These are phyloP conservation scores for Rutidosis leptorrhynchoides DNA, from an alignment of 129 eudicot species.

Conservation along the genomic window DNA sequence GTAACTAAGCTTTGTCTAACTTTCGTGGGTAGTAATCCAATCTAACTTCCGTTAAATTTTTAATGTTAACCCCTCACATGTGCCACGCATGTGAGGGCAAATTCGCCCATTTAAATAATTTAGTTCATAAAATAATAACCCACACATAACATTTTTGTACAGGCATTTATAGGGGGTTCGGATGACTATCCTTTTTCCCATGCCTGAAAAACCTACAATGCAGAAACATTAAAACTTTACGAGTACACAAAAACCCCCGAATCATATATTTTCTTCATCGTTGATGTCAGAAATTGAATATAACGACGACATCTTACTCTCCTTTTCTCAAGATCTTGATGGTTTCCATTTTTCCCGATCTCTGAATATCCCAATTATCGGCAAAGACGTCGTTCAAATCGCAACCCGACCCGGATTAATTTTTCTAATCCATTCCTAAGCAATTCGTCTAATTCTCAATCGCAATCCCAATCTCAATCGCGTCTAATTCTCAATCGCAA, in stretches of 20 bases:
- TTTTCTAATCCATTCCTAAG: slow-evolving; percentile 15
- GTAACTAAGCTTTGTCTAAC: too few relatives aligned
- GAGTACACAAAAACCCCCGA: neutral
- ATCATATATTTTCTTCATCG: neutral
- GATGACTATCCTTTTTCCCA: neutral
- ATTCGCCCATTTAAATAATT: too few relatives aligned
- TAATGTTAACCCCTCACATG: too few relatives aligned
- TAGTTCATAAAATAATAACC: too few relatives aligned
- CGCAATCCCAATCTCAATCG: too few relatives aligned
- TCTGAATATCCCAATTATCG: slow-evolving; percentile 10
- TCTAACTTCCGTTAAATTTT: too few relatives aligned
- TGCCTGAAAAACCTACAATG: slow-evolving; percentile 21
- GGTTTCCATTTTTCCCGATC: slow-evolving; percentile 29
- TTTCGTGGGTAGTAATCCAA: too few relatives aligned
- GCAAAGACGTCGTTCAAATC: slow-evolving; percentile 2
- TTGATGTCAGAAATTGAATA: slow-evolving; percentile 35
- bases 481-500: slow-evolving; percentile 28
- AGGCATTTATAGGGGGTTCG: too few relatives aligned
- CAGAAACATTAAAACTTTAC: slow-evolving; percentile 21
- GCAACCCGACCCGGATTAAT: slow-evolving; percentile 14
- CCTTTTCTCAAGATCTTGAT: slow-evolving; percentile 32
- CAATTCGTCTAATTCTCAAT: slow-evolving; percentile 30
- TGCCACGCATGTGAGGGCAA: too few relatives aligned
- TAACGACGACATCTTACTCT: slow-evolving; percentile 13
- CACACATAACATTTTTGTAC: too few relatives aligned